Evolutionary conservation across 192 early-diverging fungal genomes (phyloP).

Genomic region (Glomus cerebriforme): DNA sequence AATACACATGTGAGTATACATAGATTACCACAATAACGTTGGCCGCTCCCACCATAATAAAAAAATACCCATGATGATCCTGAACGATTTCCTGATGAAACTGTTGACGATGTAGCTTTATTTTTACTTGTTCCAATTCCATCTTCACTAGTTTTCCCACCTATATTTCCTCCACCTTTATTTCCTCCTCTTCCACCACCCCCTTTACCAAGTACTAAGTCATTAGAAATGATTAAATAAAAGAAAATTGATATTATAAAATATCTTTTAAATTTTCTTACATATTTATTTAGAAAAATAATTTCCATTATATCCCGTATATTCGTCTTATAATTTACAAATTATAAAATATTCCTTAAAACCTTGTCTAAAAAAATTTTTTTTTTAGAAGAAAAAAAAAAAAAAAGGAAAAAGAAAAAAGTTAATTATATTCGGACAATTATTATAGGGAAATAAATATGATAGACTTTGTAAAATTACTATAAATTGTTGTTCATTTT

Average conservation of each 20-base stretch:
- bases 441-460: no score
- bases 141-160: no score
- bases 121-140: not conserved
- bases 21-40: not conserved
- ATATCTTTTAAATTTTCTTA: not conserved
- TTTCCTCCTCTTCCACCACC: no score
- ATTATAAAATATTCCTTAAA: no score
- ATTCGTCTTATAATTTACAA: no score
- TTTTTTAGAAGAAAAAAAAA: no score
- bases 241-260: not conserved
- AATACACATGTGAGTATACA: not conserved
- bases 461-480: no score
- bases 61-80: not conserved
- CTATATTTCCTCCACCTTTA: not conserved
- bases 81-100: not conserved
- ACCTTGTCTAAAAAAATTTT: no score
- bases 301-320: no score
- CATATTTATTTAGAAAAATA: not conserved
- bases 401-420: no score
- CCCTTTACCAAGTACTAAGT: not conserved
- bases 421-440: no score
- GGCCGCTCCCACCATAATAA: not conserved
- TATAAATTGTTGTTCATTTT: no score
- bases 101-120: not conserved
- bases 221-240: not conserved